phyloP scores from a whole-genome alignment of 1,284 basidiomycete genomes.

The Sphaerobolus stellatus region DNA sequence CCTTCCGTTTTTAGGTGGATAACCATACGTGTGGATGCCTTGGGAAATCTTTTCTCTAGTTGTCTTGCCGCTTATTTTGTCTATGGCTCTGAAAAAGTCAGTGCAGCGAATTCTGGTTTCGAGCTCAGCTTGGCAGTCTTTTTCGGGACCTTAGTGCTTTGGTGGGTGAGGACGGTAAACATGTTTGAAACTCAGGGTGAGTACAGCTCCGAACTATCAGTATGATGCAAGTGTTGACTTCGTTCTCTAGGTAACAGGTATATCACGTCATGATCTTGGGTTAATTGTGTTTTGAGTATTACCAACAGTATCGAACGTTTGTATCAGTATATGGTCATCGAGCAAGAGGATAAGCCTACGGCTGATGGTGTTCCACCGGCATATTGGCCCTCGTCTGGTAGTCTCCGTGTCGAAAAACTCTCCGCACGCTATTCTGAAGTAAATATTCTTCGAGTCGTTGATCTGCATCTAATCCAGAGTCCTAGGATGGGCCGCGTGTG shows the following conservation, averaged over 20 bases:
- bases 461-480: not conserved
- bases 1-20: conserved; percentile 4
- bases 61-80: conserved; percentile 8
- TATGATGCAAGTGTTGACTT: not conserved
- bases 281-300: conserved; percentile 1
- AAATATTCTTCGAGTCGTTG: not conserved
- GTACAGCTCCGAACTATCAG: not conserved
- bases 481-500: conserved; percentile 31
- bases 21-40: conserved; percentile 4
- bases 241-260: not conserved
- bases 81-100: not conserved
- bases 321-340: conserved; percentile 41
- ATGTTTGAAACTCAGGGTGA: not conserved
- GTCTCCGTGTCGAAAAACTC: conserved; percentile 34
- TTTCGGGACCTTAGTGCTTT: not conserved
- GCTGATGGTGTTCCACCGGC: conserved; percentile 37
- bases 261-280: conserved; percentile 23
- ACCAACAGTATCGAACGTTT: conserved; percentile 37
- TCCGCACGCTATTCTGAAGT: conserved; percentile 14
- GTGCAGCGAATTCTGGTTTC: not conserved
- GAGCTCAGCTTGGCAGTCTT: not conserved
- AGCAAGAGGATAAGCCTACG: conserved; percentile 35
- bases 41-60: conserved; percentile 3
- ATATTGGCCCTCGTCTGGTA: conserved; percentile 43
- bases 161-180: not conserved